Conservation (phyloP, 2,329 filamentous ascomycete genomes). For the Drechslerella dactyloides region DNA sequence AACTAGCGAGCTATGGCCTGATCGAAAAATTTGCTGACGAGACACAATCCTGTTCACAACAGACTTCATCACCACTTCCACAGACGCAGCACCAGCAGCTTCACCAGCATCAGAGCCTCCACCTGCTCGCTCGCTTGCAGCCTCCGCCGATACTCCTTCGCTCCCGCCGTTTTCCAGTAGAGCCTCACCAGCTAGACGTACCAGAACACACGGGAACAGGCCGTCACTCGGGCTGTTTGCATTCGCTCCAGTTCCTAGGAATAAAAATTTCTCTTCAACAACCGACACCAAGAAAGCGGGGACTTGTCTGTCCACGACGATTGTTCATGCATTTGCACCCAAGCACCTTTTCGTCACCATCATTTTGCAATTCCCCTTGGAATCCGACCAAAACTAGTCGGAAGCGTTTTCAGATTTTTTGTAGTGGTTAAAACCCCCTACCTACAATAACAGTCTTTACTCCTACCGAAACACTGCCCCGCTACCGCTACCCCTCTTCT, state of each 20-base stretch:
- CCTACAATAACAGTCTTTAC: constrained; percentile 12
- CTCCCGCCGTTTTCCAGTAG: background rate
- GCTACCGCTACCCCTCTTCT: constrained; percentile 18
- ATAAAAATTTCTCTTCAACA: constrained; percentile 3
- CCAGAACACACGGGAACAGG: constrained; percentile 13
- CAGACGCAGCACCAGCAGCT: background rate
- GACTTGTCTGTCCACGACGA: constrained; percentile 51
- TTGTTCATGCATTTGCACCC: constrained; percentile 52
- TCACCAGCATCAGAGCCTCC: background rate
- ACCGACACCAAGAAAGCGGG: constrained; percentile 40
- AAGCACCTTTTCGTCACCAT: constrained; percentile 51
- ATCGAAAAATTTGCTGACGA: background rate
- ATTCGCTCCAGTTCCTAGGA: constrained; percentile 22
- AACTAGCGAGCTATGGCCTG: background rate
- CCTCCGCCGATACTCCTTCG: background rate
- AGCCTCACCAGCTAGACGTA: background rate
- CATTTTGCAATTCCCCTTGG: constrained; percentile 52
- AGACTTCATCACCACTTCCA: background rate
- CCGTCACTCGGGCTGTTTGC: constrained; percentile 18
- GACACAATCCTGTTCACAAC: background rate
- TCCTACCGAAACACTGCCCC: constrained; percentile 16
- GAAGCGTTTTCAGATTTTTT: constrained; percentile 51
- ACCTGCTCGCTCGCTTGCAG: constrained; percentile 1
- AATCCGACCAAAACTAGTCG: constrained; percentile 51
- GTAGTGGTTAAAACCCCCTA: constrained; percentile 42